These are phyloP conservation scores for Urtica urens DNA, from an alignment of 306 rosid genomes.

Conservation along the genomic window DNA sequence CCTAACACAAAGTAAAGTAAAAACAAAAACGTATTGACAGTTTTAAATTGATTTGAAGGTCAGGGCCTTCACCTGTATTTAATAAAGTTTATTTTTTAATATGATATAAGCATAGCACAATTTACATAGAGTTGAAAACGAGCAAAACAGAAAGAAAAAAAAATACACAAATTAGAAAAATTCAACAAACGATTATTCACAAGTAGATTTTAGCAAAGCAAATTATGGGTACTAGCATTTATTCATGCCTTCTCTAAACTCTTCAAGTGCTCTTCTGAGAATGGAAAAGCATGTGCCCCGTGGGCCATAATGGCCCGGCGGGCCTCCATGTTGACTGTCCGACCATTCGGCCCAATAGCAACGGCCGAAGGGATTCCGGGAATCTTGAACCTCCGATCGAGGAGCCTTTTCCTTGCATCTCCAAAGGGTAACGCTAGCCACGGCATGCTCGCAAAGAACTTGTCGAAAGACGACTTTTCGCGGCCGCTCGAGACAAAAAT, in stretches of 20 bases:
- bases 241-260: conserved; percentile 20
- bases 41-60: too few species aligned
- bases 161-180: too few species aligned
- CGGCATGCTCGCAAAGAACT: background rate
- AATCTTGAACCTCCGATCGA: background rate
- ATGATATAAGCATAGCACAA: too few species aligned
- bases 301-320: conserved; percentile 25
- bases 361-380: conserved; percentile 49
- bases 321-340: conserved; percentile 49
- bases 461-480: background rate
- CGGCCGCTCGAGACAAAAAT: background rate
- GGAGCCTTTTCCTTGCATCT: background rate
- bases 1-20: too few species aligned
- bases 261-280: conserved; percentile 28
- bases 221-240: too few species aligned
- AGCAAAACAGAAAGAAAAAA: too few species aligned
- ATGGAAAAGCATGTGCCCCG: conserved; percentile 39
- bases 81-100: too few species aligned
- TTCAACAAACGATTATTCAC: too few species aligned
- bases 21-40: too few species aligned
- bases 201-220: too few species aligned
- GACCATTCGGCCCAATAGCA: conserved; percentile 55
- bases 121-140: too few species aligned
- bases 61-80: too few species aligned
- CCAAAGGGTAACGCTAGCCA: background rate